A percentile compares a stretch with the other conserved stretches of the same genome.
phyloP scores from a whole-genome alignment of 371 early-diverging fungal genomes.

The Actinomortierella ambigua region DNA sequence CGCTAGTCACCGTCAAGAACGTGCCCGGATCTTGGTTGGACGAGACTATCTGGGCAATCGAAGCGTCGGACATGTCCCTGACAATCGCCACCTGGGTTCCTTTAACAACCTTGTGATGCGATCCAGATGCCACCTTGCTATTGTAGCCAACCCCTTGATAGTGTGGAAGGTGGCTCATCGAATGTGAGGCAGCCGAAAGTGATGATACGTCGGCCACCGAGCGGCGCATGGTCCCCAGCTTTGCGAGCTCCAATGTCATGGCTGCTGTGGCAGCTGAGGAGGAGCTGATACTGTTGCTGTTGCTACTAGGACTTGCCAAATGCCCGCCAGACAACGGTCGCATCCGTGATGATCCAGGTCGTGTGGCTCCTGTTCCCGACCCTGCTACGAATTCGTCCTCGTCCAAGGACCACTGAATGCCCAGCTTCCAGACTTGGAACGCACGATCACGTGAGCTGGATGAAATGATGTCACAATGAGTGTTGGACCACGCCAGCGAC shows the following conservation, averaged over 20 bases:
- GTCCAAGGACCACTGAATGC: conserved; percentile 35
- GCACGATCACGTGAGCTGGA: conserved; percentile 58
- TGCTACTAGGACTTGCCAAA: conserved; percentile 1
- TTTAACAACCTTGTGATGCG: conserved; percentile 36
- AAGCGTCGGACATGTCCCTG: conserved; percentile 12
- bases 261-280: too few species aligned
- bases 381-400: conserved; percentile 18
- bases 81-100: conserved; percentile 38
- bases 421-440: conserved; percentile 53
- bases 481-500: conserved; percentile 69
- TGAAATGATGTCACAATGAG: conserved; percentile 59
- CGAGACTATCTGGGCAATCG: conserved; percentile 12
- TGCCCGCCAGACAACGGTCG: neutral
- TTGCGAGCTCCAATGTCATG: too few species aligned
- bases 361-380: conserved; percentile 17
- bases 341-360: conserved; percentile 2
- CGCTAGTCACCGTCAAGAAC: conserved; percentile 43
- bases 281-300: conserved; percentile 8
- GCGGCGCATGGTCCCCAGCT: too few species aligned
- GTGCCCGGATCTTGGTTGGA: conserved; percentile 32
- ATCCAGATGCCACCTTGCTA: conserved; percentile 18
- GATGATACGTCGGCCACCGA: too few species aligned
- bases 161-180: too few species aligned
- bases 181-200: too few species aligned
- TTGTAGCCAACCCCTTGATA: neutral